Base-by-base conservation (phyloP, 345 rosid species). In the Gossypium rotundifolium region DNA sequence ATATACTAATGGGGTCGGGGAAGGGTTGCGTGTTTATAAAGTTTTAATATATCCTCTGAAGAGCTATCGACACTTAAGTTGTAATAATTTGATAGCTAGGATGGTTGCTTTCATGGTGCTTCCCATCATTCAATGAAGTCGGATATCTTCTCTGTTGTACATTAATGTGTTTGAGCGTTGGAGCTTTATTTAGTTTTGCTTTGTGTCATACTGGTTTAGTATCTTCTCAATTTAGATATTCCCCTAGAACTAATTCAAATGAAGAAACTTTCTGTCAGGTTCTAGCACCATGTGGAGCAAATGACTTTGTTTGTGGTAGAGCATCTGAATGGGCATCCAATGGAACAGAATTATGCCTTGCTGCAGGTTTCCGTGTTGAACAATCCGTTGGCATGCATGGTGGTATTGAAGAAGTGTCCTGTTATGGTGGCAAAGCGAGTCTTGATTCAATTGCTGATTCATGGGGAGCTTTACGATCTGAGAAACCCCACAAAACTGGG, bases 371-470 rank as follows among this genome's bases (percentile, higher is more conserved):
- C 69, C 54, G 88, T 54, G 93, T 93, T 75, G 77, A 84, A 74
- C 33, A 65, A 55, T 68, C 76, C 29, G 82, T 82, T 49, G 71
- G 73, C 74, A 44, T 64, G n/a, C 52, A 72, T 25, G 14, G 23
- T 74, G 86, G 70, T 29, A 76, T 67, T 53, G 90, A 86, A 80
- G 86, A 83, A 71, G 74, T 54, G 20, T 81, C 84, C 17, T 96
- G 99, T 77, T 93, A 96, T 78, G 98, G 98, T 75, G 90, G 89
- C 71, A 84, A 80, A 81, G 85, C 90, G 70, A 91, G 95, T 85
- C 74, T 96, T 23, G 98, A 96, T 78, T 84, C 95, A 25, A 87
- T 93, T 78, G 81, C 90, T 72, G 84, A 85, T 65, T 93, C 94
- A 71, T 93, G 97, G 98, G 83, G 71, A 70, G 55, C 76, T 73